Conservation (phyloP, 768 basidiomycete genomes). For the Nidula microcarpa region DNA sequence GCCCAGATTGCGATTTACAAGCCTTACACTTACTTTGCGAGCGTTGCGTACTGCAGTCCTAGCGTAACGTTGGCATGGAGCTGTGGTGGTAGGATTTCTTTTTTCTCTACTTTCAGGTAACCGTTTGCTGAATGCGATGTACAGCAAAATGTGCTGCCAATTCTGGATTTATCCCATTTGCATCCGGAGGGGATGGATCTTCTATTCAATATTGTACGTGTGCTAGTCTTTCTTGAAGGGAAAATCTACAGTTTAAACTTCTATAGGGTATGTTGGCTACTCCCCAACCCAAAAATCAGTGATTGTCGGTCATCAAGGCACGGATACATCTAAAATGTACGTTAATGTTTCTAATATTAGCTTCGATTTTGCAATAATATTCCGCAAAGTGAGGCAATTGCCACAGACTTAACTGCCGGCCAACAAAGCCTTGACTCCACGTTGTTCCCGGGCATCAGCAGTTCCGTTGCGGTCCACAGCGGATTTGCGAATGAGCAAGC, state of each 20-base stretch:
- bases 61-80: conserved; percentile 41
- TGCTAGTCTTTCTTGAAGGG: background rate
- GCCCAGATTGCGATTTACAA: conserved; percentile 38
- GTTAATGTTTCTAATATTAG: background rate
- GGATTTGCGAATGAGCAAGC: conserved; percentile 43
- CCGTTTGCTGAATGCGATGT: background rate
- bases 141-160: conserved; percentile 45
- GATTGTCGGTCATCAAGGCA: conserved; percentile 11
- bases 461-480: conserved; percentile 34
- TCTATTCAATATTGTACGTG: conserved; percentile 42
- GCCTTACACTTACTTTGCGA: conserved; percentile 49
- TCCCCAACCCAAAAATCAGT: conserved; percentile 4
- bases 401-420: conserved; percentile 34
- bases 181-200: conserved; percentile 46
- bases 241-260: too few relatives aligned
- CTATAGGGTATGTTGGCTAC: conserved; percentile 1
- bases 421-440: conserved; percentile 26
- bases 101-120: background rate
- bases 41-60: conserved; percentile 46
- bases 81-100: conserved; percentile 36
- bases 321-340: conserved; percentile 29
- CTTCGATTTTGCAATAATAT: background rate
- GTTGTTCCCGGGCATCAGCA: conserved; percentile 41
- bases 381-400: conserved; percentile 23
- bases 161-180: conserved; percentile 41